phyloP scores from a whole-genome alignment of 2,329 filamentous ascomycete species.

The Arthrinium phaeospermum region DNA sequence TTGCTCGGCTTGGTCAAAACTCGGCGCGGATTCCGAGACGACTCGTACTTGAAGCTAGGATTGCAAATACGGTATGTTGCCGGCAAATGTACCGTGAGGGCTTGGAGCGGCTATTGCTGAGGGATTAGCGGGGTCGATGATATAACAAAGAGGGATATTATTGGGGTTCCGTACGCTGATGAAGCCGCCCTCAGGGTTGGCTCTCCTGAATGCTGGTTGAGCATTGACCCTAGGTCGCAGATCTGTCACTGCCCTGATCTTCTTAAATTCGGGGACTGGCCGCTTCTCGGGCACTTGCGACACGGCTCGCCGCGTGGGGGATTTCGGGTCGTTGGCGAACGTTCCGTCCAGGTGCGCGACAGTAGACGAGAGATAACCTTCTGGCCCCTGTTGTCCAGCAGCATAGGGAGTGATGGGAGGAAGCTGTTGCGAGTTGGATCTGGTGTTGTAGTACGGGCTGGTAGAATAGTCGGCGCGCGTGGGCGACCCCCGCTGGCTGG shows the following conservation, averaged over 20 bases:
- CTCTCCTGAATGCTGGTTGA: constrained; percentile 89
- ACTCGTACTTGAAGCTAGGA: constrained; percentile 97
- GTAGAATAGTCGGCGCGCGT: constrained; percentile 68
- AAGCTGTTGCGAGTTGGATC: constrained; percentile 65
- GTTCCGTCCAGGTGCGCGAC: constrained; percentile 74
- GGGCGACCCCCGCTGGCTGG: constrained; percentile 76
- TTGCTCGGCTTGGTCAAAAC: constrained; percentile 99
- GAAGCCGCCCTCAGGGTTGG: constrained; percentile 95
- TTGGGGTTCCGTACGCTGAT: constrained; percentile 75
- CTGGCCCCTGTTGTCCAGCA: constrained; percentile 57
- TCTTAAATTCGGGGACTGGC: constrained; percentile 86
- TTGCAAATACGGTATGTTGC: constrained; percentile 99
- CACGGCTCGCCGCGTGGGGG: constrained; percentile 61
- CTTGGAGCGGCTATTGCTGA: constrained; percentile 80
- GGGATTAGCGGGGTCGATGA: constrained; percentile 22
- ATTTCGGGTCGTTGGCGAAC: constrained; percentile 62
- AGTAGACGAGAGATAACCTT: constrained; percentile 75
- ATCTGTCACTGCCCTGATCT: constrained; percentile 74
- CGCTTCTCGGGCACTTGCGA: constrained; percentile 60
- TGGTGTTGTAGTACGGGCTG: constrained; percentile 60
- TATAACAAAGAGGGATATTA: neutral
- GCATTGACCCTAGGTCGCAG: constrained; percentile 79
- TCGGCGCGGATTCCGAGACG: constrained; percentile 91
- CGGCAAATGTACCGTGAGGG: constrained; percentile 88
- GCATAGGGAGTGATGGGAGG: constrained; percentile 76